Evolutionary conservation across 345 rosid species (phyloP), one percentile per base, ranked within the genome.

Genomic region (Salix suchowensis): DNA sequence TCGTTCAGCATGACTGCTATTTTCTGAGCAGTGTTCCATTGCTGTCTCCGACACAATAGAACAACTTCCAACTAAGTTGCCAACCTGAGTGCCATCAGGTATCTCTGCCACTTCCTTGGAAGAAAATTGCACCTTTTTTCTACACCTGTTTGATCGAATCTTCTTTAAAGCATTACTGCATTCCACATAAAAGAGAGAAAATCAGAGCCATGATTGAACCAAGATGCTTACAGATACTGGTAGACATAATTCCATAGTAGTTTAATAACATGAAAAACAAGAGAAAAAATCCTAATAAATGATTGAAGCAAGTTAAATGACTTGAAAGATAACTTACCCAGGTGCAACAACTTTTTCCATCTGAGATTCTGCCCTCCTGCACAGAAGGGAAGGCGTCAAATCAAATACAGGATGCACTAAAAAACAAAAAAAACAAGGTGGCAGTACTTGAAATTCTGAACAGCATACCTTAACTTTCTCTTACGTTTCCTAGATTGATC

Each of bases 391-490:
- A 80, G 24, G 19, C 16, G 65, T 55, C 74, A 70, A 19, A 68
- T 72, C 37, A 81, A 69, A 15, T 9, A 66, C 6, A 44, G 65
- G 26, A 52, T 3, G 58, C 71, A 21, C 10, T 16, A 75, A 68
- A 36, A 23, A 54, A 40, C 55, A 10, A 65, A 60, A n/a, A 39
- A 32, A 70, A 14, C 12, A 40, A 24, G 3, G 46, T 28, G 44
- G 12, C 6, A 34, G 34, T 32, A 19, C 11, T 76, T 40, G 71
- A 79, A 67, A 58, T 46, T 46, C 26, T 44, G 50, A 44, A 44
- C 16, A 13, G 14, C 50, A 44, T 82, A 95, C 98, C 93, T 91
- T 67, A 52, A 73, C 73, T 84, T 91, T 77, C 85, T 79, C 78
- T 77, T 80, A 34, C 4, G 82, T 65, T 86, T 89, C 79, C 61